A percentile compares a stretch with the other conserved stretches of the same genome.
Evolutionary conservation across 2,329 filamentous ascomycete genomes (phyloP).

Genomic region (Venturia nashicola): DNA sequence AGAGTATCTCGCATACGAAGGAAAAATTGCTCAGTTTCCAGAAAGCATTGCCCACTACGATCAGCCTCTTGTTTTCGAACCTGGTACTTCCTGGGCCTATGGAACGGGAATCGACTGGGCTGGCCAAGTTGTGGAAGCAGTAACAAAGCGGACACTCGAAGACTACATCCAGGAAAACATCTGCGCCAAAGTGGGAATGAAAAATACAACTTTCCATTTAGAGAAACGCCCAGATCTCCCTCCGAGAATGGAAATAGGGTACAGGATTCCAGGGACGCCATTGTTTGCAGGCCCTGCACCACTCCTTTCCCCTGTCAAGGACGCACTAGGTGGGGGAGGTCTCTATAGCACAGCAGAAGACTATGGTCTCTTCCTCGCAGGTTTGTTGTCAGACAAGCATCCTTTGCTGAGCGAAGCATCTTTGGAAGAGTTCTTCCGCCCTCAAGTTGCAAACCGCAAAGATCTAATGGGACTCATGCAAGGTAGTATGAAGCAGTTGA

Average conservation of each 20-base stretch:
- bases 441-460: not conserved
- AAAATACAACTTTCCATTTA: not conserved
- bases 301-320: not conserved
- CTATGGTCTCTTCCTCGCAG: slow-evolving; percentile 16
- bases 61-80: too few relatives aligned
- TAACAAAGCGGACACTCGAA: slow-evolving; percentile 14
- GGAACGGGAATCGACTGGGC: too few relatives aligned
- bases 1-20: slow-evolving; percentile 28
- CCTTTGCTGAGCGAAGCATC: not conserved
- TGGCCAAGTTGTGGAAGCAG: too few relatives aligned
- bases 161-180: slow-evolving; percentile 18
- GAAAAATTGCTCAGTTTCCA: slow-evolving; percentile 27
- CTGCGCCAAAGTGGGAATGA: slow-evolving; percentile 10
- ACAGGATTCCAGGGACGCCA: not conserved
- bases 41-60: too few relatives aligned
- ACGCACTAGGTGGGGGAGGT: slow-evolving; percentile 14
- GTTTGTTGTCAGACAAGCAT: slow-evolving; percentile 8
- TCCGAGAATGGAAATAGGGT: not conserved
- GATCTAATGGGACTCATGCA: not conserved
- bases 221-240: not conserved
- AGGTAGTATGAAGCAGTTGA: not conserved
- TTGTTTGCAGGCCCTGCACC: not conserved
- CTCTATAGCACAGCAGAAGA: slow-evolving; percentile 15
- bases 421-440: not conserved
- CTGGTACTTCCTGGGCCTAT: too few relatives aligned